A percentile compares a stretch with the other conserved stretches of the same genome.
Conservation (phyloP, 768 basidiomycete species). For the Pulveroboletus sp. region DNA sequence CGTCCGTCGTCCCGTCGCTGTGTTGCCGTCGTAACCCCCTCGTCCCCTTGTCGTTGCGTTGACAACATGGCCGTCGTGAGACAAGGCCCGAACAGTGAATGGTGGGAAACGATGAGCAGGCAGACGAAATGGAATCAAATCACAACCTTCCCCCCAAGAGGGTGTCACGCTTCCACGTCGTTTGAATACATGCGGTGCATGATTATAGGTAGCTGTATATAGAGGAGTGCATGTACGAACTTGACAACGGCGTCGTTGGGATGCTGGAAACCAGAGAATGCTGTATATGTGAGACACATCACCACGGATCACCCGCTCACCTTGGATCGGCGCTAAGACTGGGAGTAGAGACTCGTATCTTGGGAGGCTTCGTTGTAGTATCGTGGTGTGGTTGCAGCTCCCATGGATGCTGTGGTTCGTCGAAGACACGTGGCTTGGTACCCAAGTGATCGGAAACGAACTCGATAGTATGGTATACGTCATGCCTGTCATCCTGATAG, state of each 20-base stretch:
- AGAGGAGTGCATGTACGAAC: constrained; percentile 41
- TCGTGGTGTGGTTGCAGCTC: constrained; percentile 19
- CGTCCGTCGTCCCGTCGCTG: too few relatives aligned
- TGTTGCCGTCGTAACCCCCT: too few relatives aligned
- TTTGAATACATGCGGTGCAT: constrained; percentile 34
- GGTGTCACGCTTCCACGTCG: constrained; percentile 46
- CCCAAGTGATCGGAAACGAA: constrained; percentile 28
- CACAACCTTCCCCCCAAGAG: constrained; percentile 36
- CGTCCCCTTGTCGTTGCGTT: too few relatives aligned
- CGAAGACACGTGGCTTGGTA: constrained; percentile 33
- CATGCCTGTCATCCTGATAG: constrained; percentile 42
- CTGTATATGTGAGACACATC: constrained; percentile 29
- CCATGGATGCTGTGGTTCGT: constrained; percentile 27
- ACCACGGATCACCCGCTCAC: constrained; percentile 32
- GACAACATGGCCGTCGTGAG: too few relatives aligned
- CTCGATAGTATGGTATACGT: constrained; percentile 37
- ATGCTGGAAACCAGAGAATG: constrained; percentile 32
- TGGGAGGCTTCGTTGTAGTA: constrained; percentile 20
- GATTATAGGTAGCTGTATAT: constrained; percentile 40
- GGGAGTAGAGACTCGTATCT: constrained; percentile 54
- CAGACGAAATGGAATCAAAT: too few relatives aligned
- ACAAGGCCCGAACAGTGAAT: too few relatives aligned
- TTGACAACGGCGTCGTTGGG: constrained; percentile 29
- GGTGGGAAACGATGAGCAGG: neutral
- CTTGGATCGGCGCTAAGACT: constrained; percentile 53